These are phyloP conservation scores for Brettanomyces nanus DNA, from an alignment of 805 yeast species.

Conservation along the genomic window DNA sequence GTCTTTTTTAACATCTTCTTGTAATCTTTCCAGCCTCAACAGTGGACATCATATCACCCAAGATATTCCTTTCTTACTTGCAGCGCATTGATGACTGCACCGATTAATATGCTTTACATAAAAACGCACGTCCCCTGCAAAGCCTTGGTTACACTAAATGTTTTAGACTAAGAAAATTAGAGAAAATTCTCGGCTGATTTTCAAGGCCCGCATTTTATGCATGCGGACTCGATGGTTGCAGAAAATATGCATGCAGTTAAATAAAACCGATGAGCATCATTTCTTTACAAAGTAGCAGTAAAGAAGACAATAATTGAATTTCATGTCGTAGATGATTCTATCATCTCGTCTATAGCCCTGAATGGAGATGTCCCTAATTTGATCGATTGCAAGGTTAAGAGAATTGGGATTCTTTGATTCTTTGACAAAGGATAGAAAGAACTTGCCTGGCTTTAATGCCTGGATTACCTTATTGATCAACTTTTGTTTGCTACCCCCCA, in stretches of 20 bases:
- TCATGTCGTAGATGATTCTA: slow-evolving; percentile 64
- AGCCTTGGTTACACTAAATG: too few relatives aligned
- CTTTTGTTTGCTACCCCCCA: slow-evolving; percentile 40
- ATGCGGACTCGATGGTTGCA: neutral
- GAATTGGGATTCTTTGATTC: slow-evolving; percentile 12
- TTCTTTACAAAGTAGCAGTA: slow-evolving; percentile 54
- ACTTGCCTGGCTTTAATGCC: slow-evolving; percentile 68
- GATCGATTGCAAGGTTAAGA: slow-evolving; percentile 12
- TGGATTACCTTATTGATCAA: slow-evolving; percentile 52
- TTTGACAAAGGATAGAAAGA: slow-evolving; percentile 24
- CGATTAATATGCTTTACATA: too few relatives aligned
- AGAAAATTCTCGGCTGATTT: too few relatives aligned
- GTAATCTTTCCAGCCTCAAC: too few relatives aligned
- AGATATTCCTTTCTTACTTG: too few relatives aligned
- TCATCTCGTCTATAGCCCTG: slow-evolving; percentile 56
- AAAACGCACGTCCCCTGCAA: too few relatives aligned
- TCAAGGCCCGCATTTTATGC: neutral
- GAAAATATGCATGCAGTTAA: neutral
- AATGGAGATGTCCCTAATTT: slow-evolving; percentile 27
- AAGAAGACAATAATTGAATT: slow-evolving; percentile 58
- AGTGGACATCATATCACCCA: too few relatives aligned
- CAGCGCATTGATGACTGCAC: too few relatives aligned
- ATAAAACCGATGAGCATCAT: neutral
- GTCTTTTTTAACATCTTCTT: too few relatives aligned
- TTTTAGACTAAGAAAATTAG: too few relatives aligned